Percentiles rank a stretch among this genome's conserved stretches.
Evolutionary conservation across 805 yeast species (phyloP).

Genomic region (Barnettozyma sp.): DNA sequence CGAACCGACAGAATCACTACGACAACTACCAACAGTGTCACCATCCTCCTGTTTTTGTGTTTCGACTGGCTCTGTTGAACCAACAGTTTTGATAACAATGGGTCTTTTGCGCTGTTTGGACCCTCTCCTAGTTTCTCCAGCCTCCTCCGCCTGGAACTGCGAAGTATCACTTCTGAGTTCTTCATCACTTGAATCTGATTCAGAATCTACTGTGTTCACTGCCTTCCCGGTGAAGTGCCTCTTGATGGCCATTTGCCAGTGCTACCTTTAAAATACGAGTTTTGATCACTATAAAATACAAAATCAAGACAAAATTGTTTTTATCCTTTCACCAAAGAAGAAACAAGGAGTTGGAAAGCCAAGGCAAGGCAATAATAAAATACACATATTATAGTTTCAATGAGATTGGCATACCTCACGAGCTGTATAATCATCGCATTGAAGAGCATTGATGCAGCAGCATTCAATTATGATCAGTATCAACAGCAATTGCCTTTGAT

Average conservation of each 20-base stretch:
- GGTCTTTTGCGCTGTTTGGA: slow-evolving; percentile 30
- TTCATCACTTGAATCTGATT: neutral
- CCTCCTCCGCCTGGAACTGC: slow-evolving; percentile 19
- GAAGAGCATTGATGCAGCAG: slow-evolving; percentile 1
- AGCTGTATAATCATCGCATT: neutral
- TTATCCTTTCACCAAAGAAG: too few species aligned
- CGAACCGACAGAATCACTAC: slow-evolving; percentile 27
- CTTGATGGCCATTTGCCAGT: slow-evolving; percentile 7
- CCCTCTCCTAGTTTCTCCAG: slow-evolving; percentile 20
- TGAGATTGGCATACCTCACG: too few species aligned
- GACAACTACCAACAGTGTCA: slow-evolving; percentile 27
- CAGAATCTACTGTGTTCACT: neutral
- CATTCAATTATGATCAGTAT: neutral
- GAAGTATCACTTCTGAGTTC: neutral
- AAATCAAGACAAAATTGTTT: too few species aligned
- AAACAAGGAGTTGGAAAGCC: too few species aligned
- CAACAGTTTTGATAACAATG: slow-evolving; percentile 25
- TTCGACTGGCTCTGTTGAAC: slow-evolving; percentile 24
- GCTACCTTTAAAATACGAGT: neutral
- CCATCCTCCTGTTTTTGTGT: slow-evolving; percentile 31
- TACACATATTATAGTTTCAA: too few species aligned
- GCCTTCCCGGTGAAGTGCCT: slow-evolving; percentile 12
- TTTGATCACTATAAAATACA: too few species aligned
- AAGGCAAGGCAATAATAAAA: too few species aligned
- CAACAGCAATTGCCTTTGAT: neutral